Evolutionary conservation across 176 grass and related monocot genomes (phyloP).

Genomic region (Carex littledalei): DNA sequence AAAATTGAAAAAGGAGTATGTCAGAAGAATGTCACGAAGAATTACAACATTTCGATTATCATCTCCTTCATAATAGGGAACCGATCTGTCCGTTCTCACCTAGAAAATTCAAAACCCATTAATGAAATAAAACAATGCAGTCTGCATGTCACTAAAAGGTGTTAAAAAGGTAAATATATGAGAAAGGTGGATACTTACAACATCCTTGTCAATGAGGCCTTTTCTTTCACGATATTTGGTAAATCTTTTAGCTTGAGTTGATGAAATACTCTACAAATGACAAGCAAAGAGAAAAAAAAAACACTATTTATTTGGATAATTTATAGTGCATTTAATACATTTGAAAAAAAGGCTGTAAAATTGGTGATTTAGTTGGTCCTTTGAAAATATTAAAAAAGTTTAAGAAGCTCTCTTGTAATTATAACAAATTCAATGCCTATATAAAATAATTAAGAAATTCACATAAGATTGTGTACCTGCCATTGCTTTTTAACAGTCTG

Average conservation of each 20-base stretch:
- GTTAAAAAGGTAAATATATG: not conserved
- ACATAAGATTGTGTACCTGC: constrained; percentile 54
- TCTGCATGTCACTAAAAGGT: constrained; percentile 21
- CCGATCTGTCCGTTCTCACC: constrained; percentile 95
- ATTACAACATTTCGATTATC: constrained; percentile 75
- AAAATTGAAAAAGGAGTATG: constrained; percentile 99
- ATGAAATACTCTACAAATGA: constrained; percentile 74
- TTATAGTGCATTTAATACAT: not conserved
- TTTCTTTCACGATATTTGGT: constrained; percentile 98
- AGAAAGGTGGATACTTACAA: constrained; percentile 50
- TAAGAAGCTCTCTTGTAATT: not conserved
- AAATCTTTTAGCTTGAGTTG: constrained; percentile 92
- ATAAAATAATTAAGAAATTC: constrained; percentile 4
- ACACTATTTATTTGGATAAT: not conserved
- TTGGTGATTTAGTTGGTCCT: not conserved
- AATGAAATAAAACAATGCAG: constrained; percentile 21
- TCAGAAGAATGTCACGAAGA: constrained; percentile 89
- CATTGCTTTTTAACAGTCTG: constrained; percentile 88
- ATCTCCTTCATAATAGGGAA: constrained; percentile 96
- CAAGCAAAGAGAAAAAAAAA: constrained; percentile 14
- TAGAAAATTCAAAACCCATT: constrained; percentile 34
- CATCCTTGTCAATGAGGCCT: constrained; percentile 97
- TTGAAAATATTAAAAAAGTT: not conserved
- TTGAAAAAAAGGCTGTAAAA: not conserved
- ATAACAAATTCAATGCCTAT: not conserved